Evolutionary conservation across 163 green algal species (phyloP), one percentile per base, ranked within the genome.

Genomic region (Smithsoniella earleae): DNA sequence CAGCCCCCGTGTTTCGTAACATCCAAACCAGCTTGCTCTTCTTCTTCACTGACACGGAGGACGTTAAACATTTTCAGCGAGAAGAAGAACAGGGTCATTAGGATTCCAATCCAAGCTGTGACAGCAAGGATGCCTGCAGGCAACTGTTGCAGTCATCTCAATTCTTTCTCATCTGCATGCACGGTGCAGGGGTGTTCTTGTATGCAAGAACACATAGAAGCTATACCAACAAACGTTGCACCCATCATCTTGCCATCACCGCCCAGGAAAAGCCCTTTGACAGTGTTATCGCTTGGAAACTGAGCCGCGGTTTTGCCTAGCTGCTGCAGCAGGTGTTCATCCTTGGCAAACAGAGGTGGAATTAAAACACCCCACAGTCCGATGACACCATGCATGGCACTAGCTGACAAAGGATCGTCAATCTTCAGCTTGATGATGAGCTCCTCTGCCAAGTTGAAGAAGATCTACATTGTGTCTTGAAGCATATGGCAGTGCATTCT

Each of bases 351-450:
- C n/a, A 91, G 75, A 25, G 89, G 87, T 3, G 84, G 69, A 27
- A 84, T 80, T 33, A 96, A 36, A 3, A 86, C 76, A 36, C 88
- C 89, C 77, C 81, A 90, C 3, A 82, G 75, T 62, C 89, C 89
- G 72, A 76, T 80, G 52, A 88, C 83, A 45, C 83, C 88, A 78
- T 99, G 94, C 81, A 98, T 92, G 38, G 90, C 84, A 45, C 88
- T 86, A 16, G 92, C 93, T 45, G 89, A 85, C 62, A 98, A 86
- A 0, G 93, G 93, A 81, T 98, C 93, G 76, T 98, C 93, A 44
- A 96, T 87, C 72, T 88, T 79, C 66, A 92, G 73, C 74, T 82
- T 85, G 2, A 87, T 80, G 76, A 85, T 85, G 28, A 86, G 36
- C 69, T 49, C 62, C n/a, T 45, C 49, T 20, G 58, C 34, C 45